Percentiles rank a stretch among this genome's conserved stretches.
Evolutionary conservation across 805 yeast genomes (phyloP).

Genomic region (Yarrowia sp.): DNA sequence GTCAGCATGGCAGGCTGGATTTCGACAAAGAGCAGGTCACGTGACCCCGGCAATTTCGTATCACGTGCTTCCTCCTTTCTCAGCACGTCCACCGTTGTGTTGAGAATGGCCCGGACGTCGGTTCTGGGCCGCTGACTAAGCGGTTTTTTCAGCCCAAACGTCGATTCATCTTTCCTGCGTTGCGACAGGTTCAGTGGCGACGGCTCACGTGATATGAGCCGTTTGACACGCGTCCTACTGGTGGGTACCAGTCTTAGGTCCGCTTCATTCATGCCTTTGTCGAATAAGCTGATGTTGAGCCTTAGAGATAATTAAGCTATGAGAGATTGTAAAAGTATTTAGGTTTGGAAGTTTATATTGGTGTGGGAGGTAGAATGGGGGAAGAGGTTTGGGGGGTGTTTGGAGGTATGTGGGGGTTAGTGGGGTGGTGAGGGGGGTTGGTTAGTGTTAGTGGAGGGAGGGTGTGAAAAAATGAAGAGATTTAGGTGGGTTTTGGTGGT

Average conservation of each 20-base stretch:
- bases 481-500: too few relatives aligned
- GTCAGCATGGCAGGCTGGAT: not conserved
- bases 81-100: not conserved
- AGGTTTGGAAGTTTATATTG: not conserved
- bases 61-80: not conserved
- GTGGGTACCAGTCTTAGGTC: constrained; percentile 15
- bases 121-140: constrained; percentile 7
- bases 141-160: not conserved
- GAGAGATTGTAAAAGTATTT: not conserved
- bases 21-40: not conserved
- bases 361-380: not conserved
- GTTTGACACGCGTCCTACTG: constrained; percentile 1
- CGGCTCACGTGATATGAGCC: constrained; percentile 5
- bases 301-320: too few relatives aligned
- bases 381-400: not conserved
- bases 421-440: not conserved
- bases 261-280: not conserved
- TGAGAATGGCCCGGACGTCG: not conserved
- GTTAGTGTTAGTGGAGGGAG: not conserved
- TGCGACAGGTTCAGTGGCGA: not conserved
- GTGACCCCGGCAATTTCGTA: not conserved
- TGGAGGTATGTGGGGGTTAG: not conserved
- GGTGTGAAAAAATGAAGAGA: not conserved
- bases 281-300: too few relatives aligned
- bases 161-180: not conserved